Conservation (phyloP, 306 rosid genomes). For the Elaeagnus macrophylla region DNA sequence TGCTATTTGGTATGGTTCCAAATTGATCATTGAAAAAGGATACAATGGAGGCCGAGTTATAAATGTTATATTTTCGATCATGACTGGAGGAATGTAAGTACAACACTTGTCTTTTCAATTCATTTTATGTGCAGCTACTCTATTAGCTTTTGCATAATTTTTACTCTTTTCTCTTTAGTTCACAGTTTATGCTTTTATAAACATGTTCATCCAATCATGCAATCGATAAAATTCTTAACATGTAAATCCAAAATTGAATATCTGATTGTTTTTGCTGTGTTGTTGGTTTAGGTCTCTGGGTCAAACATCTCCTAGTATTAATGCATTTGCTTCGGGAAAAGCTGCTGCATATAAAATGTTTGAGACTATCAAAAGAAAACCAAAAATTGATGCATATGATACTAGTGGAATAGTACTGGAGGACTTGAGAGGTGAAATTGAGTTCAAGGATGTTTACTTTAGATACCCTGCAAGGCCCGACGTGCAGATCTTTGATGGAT, state of each 20-base stretch:
- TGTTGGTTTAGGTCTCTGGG: constrained; percentile 43
- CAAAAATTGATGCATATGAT: constrained; percentile 56
- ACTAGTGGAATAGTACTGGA: constrained; percentile 40
- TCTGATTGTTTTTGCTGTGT: background rate
- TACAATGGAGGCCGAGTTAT: constrained; percentile 59
- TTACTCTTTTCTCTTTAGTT: too few species aligned
- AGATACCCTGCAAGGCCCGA: constrained; percentile 67
- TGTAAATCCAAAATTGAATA: background rate
- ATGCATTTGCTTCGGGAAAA: constrained; percentile 68
- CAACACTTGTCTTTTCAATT: background rate
- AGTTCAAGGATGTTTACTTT: constrained; percentile 59
- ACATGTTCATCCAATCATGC: too few species aligned
- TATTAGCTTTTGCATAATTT: too few species aligned
- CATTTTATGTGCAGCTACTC: background rate
- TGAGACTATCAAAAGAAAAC: constrained; percentile 51
- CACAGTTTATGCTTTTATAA: too few species aligned
- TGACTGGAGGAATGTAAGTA: constrained; percentile 79
- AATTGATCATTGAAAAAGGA: constrained; percentile 45
- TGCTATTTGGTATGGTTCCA: constrained; percentile 76
- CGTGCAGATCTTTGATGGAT: constrained; percentile 58
- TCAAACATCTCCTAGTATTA: constrained; percentile 62
- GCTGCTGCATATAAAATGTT: constrained; percentile 84
- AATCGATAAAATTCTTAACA: background rate
- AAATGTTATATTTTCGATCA: constrained; percentile 44
- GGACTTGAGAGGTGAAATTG: constrained; percentile 55